phyloP scores from a whole-genome alignment of 805 yeast species.

The Metschnikowia reukaufii region DNA sequence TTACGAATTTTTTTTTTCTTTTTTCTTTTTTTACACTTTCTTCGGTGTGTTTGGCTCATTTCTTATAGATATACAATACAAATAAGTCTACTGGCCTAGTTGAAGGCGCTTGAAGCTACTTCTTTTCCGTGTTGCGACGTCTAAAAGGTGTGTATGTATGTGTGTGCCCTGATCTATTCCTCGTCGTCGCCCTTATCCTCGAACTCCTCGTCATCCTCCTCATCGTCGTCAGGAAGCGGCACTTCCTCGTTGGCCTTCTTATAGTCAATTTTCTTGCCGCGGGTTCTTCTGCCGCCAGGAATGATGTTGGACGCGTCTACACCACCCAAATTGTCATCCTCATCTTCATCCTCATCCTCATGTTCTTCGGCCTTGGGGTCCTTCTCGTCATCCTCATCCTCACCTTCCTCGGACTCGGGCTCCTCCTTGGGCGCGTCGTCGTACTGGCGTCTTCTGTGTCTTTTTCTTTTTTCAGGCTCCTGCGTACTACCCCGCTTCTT shows the following conservation, averaged over 20 bases:
- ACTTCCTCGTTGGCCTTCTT: conserved; percentile 74
- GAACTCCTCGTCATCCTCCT: conserved; percentile 53
- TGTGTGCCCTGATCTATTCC: conserved; percentile 1
- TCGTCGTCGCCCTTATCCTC: conserved; percentile 36
- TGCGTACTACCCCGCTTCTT: conserved; percentile 3
- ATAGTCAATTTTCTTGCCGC: conserved; percentile 87
- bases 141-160: no score
- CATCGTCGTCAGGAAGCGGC: conserved; percentile 51
- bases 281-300: conserved; percentile 81
- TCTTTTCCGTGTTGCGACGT: no score
- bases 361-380: conserved; percentile 49
- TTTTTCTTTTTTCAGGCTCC: conserved; percentile 39
- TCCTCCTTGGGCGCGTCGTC: conserved; percentile 57
- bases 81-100: conserved; percentile 1
- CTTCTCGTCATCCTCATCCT: conserved; percentile 39
- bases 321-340: conserved; percentile 76
- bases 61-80: conserved; percentile 2
- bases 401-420: conserved; percentile 36
- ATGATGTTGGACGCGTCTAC: conserved; percentile 83
- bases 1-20: background rate
- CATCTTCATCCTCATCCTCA: conserved; percentile 62
- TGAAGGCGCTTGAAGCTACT: no score
- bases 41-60: background rate
- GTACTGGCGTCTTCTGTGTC: conserved; percentile 55
- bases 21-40: background rate